Evolutionary conservation across 1,284 basidiomycete species (phyloP).

Genomic region (Ganoderma lingzhi): DNA sequence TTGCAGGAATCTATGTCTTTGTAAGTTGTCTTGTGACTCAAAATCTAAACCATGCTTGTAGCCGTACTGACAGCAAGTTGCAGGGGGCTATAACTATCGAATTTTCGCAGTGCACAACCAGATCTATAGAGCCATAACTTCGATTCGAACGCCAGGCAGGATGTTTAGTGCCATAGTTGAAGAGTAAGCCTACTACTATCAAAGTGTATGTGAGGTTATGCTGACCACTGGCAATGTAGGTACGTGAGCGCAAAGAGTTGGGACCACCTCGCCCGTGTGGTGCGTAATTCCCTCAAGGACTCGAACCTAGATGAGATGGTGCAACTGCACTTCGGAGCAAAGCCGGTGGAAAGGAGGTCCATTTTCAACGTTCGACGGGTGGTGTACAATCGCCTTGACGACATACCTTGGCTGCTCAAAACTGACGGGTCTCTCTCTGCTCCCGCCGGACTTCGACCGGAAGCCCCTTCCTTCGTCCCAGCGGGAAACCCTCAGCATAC

Average conservation of each 20-base stretch:
- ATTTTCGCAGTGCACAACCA: slow-evolving; percentile 34
- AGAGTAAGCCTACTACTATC: slow-evolving; percentile 16
- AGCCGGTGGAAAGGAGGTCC: slow-evolving; percentile 16
- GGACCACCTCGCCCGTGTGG: slow-evolving; percentile 42
- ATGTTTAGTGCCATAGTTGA: slow-evolving; percentile 29
- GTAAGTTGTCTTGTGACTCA: slow-evolving; percentile 37
- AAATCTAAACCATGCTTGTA: not conserved
- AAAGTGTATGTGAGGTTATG: not conserved
- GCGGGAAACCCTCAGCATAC: slow-evolving; percentile 5
- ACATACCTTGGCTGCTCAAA: slow-evolving; percentile 35
- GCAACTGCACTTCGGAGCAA: slow-evolving; percentile 39
- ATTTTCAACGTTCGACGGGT: slow-evolving; percentile 41
- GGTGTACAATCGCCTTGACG: slow-evolving; percentile 41
- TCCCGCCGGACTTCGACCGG: slow-evolving; percentile 25
- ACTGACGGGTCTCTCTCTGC: slow-evolving; percentile 12
- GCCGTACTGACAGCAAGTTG: not conserved
- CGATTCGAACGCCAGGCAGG: slow-evolving; percentile 35
- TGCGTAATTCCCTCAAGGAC: slow-evolving; percentile 39
- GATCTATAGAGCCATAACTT: slow-evolving; percentile 41
- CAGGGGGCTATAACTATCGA: slow-evolving; percentile 52
- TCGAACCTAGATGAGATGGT: slow-evolving; percentile 51
- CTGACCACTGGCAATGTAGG: slow-evolving; percentile 34
- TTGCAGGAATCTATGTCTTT: slow-evolving; percentile 46
- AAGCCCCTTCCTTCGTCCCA: slow-evolving; percentile 36
- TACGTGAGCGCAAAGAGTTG: slow-evolving; percentile 47